Conservation (phyloP, 805 yeast genomes). For the Saturnispora diversa region DNA sequence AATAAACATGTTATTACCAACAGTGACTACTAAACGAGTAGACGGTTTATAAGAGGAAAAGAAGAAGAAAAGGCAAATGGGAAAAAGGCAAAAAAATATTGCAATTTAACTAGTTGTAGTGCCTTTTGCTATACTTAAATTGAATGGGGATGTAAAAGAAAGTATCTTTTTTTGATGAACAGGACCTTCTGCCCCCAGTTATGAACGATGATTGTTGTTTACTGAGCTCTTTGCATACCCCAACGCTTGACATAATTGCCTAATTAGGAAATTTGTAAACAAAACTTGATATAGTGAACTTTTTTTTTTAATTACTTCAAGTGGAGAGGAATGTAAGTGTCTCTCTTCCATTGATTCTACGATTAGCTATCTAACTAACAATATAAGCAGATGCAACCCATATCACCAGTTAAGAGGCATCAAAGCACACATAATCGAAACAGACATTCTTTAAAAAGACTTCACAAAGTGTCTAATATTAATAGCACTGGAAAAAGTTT, state of each 20-base stretch:
- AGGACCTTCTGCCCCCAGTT: too few species aligned
- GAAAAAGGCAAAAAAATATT: too few species aligned
- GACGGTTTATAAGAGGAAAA: too few species aligned
- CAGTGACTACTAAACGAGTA: too few species aligned
- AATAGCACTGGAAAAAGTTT: background rate
- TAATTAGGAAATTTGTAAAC: slow-evolving; percentile 18
- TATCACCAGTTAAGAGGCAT: slow-evolving; percentile 9
- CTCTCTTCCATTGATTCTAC: background rate
- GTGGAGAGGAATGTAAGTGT: background rate
- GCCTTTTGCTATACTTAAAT: too few species aligned
- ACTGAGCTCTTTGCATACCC: background rate
- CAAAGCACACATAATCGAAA: slow-evolving; percentile 5
- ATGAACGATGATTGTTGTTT: too few species aligned
- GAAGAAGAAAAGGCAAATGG: too few species aligned
- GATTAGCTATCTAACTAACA: background rate
- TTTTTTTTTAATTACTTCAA: background rate
- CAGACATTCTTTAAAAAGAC: slow-evolving; percentile 17
- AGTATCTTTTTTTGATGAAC: too few species aligned
- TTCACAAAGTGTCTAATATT: slow-evolving; percentile 14
- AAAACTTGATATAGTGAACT: slow-evolving; percentile 1
- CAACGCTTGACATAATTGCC: slow-evolving; percentile 10
- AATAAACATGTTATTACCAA: too few species aligned
- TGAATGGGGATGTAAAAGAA: too few species aligned
- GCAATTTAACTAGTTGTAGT: too few species aligned
- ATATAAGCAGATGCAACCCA: background rate